Evolutionary conservation across 441 rosid genomes (phyloP), one percentile per base, ranked within the genome.

Genomic region (Croton laevigatus): DNA sequence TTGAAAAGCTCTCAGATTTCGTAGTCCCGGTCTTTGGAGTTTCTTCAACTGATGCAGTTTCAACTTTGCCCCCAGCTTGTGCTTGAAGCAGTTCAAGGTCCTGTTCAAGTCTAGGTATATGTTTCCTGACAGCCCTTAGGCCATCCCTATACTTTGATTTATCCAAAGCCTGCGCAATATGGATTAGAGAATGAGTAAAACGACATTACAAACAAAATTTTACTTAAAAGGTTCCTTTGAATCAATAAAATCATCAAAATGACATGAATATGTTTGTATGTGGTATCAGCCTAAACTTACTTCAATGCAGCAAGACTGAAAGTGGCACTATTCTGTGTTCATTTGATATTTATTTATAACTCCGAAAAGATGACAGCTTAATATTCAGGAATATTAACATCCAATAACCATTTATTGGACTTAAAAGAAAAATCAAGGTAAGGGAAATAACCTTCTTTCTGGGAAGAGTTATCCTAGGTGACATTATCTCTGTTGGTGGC

Each of bases 401-500:
- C 23, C n/a, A 14, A 8, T 10, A 27, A 37, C 40, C 44, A 27
- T 17, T 55, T 17, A 36, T 53, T 16, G 22, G 45, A 57, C 16
- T 64, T 49, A 52, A 45, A 45, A 37, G 10, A 2, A 10, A 54
- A 14, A 16, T 40, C 44, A 38, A 42, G 59, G 53, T 59, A 68
- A 22, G 20, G 58, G 51, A 34, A 53, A 60, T 14, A 11, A 91
- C 98, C 95, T 95, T 95, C 81, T 86, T 93, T 79, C 97, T 84
- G 0, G 94, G 80, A 58, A 93, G 91, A 67, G 99, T 91, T 81
- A 85, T 83, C 83, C 97, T 81, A 0, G 97, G 97, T 6, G 96
- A 90, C 97, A 91, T 90, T 55, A 93, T 95, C 72, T 95, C 98
- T 11, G 97, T 93, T 4, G 99, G 99, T 20, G 99, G 97, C 61